Conservation (phyloP, 2,329 filamentous ascomycete genomes). For the Laburnicola sp. region DNA sequence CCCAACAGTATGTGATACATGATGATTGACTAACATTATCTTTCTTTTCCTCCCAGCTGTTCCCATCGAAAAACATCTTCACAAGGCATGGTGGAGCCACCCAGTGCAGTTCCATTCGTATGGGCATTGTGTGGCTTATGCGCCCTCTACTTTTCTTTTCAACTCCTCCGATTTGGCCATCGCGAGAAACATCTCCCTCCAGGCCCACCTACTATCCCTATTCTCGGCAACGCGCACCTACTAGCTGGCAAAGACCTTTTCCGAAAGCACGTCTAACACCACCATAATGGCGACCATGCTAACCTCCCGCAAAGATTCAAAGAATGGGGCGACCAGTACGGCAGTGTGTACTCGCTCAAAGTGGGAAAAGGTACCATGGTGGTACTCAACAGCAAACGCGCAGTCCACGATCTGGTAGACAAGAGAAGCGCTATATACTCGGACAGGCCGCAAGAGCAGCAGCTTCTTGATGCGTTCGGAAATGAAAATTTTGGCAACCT, state of each 20-base stretch:
- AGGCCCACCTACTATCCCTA: constrained; percentile 28
- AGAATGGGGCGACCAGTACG: constrained; percentile 25
- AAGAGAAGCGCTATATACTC: constrained; percentile 24
- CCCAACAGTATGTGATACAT: too few relatives aligned
- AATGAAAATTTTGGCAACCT: constrained; percentile 26
- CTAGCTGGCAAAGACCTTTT: constrained; percentile 19
- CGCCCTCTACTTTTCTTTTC: constrained; percentile 17
- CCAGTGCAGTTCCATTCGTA: too few relatives aligned
- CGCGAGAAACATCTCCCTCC: constrained; percentile 31
- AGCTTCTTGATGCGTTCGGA: constrained; percentile 11
- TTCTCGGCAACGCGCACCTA: constrained; percentile 31
- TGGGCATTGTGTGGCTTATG: too few relatives aligned
- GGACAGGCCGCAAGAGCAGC: constrained; percentile 15
- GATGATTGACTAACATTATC: too few relatives aligned
- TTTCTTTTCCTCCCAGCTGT: too few relatives aligned
- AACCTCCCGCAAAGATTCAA: constrained; percentile 12
- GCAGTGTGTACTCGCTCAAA: constrained; percentile 23
- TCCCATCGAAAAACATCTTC: too few relatives aligned
- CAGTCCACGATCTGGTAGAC: constrained; percentile 25
- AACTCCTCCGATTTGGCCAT: constrained; percentile 22
- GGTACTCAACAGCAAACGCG: constrained; percentile 18
- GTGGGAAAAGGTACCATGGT: constrained; percentile 23
- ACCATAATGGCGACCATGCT: background rate
- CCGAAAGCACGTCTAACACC: constrained; percentile 13
- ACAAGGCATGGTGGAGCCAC: too few relatives aligned